Evolutionary conservation across 2,329 filamentous ascomycete species (phyloP).

Genomic region (Graphiopsis chlorocephala): DNA sequence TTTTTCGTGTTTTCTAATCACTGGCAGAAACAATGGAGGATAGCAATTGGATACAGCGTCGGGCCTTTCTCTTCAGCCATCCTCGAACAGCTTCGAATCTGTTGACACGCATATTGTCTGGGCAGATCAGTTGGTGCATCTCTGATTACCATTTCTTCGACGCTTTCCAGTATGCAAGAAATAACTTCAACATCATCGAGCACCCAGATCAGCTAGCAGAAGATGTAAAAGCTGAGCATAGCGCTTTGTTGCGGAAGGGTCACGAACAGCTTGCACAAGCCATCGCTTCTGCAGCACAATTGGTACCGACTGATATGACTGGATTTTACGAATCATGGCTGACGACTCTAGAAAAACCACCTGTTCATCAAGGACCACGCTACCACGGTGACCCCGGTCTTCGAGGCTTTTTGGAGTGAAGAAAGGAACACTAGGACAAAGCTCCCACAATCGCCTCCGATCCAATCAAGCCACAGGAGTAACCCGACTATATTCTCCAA

Average conservation of each 20-base stretch:
- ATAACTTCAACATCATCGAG: no score
- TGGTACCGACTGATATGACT: no score
- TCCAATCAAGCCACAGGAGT: neutral
- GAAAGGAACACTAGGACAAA: no score
- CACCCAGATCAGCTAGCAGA: no score
- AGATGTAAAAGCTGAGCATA: no score
- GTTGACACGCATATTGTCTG: slow-evolving; percentile 10
- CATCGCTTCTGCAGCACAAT: no score
- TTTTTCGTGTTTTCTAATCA: no score
- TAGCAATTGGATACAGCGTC: slow-evolving; percentile 10
- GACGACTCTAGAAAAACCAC: slow-evolving; percentile 10
- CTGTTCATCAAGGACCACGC: neutral
- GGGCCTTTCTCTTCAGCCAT: slow-evolving; percentile 16
- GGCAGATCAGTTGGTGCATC: slow-evolving; percentile 3
- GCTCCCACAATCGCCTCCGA: neutral
- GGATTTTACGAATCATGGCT: no score
- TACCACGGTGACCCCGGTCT: neutral
- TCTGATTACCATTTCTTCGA: slow-evolving; percentile 14
- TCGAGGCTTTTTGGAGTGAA: neutral
- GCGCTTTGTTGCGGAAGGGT: no score
- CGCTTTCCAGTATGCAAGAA: slow-evolving; percentile 15
- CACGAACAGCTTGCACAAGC: no score
- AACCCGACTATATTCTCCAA: slow-evolving; percentile 15
- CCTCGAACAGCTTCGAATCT: slow-evolving; percentile 16
- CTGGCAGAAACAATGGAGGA: no score